Evolutionary conservation across 805 yeast genomes (phyloP), one percentile per base, ranked within the genome.

Genomic region (Diddensiella santjacobensis): DNA sequence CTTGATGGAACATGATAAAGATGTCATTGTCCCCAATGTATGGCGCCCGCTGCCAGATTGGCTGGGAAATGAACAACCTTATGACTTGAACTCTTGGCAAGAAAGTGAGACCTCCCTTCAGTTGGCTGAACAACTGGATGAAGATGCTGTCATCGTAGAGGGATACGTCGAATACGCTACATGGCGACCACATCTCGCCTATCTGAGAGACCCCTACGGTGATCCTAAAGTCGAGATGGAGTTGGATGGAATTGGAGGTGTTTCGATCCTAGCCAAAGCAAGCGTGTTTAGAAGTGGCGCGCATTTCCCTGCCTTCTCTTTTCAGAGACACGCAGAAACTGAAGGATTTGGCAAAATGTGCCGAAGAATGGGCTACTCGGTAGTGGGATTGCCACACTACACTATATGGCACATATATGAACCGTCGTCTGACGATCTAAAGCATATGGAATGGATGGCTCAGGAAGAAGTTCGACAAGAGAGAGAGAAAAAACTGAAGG

Each of bases 391-490:
- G 58, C 97, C 98, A 6, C 97, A 93, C 69, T 91, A 91, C 65
- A 95, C 89, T 36, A 85, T 91, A 49, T 91, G 99, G 98, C 97
- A 89, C 66, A 84, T 90, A 54, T 91, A 91, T 67, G 98, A 91
- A 71, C 99, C 99, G 17, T 84, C 95, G 5, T 78, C 83, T 20
- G 98, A 91, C 66, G 99, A 91, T 72, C 73, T 91, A 69, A 80
- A 83, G 66, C 89, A 86, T 61, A 71, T 71, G 73, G 69, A 67
- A 50, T 68, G 71, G 66, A 70, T 70, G 74, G 72, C 71, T 11
- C 64, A 65, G 46, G 73, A 71, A 52, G 71, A 70, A 47, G 39
- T 47, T 52, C 63, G 71, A 13, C 61, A 60, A 44, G 69, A 67
- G 40, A 53, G 56, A 48, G 72, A 71, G 48, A 61, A 58, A 36